Percentiles rank a stretch among this genome's conserved stretches.
phyloP scores from a whole-genome alignment of 2,329 filamentous ascomycete species.

The Capronia coronata region DNA sequence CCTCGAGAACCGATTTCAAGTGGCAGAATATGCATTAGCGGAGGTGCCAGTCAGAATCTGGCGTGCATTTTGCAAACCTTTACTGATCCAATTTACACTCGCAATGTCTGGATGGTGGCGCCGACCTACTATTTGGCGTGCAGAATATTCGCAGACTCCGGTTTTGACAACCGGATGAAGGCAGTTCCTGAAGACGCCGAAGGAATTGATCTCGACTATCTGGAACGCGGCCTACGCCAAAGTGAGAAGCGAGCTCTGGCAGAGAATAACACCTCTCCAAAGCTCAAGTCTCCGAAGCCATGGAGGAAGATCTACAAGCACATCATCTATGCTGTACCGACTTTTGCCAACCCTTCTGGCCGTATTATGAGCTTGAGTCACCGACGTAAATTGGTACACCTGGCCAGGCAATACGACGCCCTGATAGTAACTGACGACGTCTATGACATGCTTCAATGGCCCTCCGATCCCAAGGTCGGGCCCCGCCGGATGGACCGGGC shows the following conservation, averaged over 20 bases:
- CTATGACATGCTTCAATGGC: slow-evolving; percentile 88
- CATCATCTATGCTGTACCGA: slow-evolving; percentile 80
- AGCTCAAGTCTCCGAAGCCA: slow-evolving; percentile 52
- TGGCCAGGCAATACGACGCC: slow-evolving; percentile 73
- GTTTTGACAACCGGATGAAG: slow-evolving; percentile 60
- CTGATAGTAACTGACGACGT: slow-evolving; percentile 87
- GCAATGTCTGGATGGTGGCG: slow-evolving; percentile 70
- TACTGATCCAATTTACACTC: slow-evolving; percentile 69
- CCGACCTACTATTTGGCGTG: slow-evolving; percentile 82
- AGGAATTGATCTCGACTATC: slow-evolving; percentile 62
- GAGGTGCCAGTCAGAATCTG: slow-evolving; percentile 77
- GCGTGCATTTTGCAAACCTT: slow-evolving; percentile 72
- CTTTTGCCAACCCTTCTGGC: slow-evolving; percentile 81
- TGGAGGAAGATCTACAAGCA: slow-evolving; percentile 76
- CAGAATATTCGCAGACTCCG: slow-evolving; percentile 75
- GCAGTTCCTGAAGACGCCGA: slow-evolving; percentile 71
- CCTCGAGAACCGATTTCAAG: slow-evolving; percentile 39
- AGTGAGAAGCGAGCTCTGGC: slow-evolving; percentile 43
- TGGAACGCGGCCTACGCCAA: slow-evolving; percentile 47
- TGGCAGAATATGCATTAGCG: slow-evolving; percentile 69
- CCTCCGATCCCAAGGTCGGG: slow-evolving; percentile 31
- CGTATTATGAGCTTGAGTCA: slow-evolving; percentile 68
- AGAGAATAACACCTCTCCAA: slow-evolving; percentile 40
- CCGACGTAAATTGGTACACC: slow-evolving; percentile 61
- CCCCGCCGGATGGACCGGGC: slow-evolving; percentile 37